Percentiles rank a stretch among this genome's conserved stretches.
Evolutionary conservation across 2,329 filamentous ascomycete species (phyloP).

Genomic region (Fusarium sambucinum): DNA sequence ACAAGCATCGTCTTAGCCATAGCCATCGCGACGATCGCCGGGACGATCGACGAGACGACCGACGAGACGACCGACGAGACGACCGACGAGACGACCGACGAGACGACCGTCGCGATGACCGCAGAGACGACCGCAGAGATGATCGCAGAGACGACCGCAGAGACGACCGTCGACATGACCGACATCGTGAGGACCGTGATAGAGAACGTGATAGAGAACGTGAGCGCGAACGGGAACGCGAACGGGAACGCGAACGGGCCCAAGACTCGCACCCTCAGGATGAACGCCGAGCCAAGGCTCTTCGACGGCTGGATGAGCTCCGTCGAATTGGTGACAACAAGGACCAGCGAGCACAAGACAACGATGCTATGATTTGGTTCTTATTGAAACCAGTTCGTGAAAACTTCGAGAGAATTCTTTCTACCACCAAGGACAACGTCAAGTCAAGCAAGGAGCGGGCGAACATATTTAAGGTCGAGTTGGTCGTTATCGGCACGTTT

Average conservation of each 20-base stretch:
- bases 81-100: constrained; percentile 32
- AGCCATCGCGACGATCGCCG: constrained; percentile 42
- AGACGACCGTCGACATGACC: constrained; percentile 40
- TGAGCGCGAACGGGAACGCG: too few relatives aligned
- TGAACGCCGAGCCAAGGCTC: constrained; percentile 57
- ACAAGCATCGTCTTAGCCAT: constrained; percentile 42
- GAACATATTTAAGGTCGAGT: constrained; percentile 69
- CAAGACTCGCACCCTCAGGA: constrained; percentile 52
- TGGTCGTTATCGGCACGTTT: constrained; percentile 72
- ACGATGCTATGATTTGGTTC: constrained; percentile 62
- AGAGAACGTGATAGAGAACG: too few relatives aligned
- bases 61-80: neutral
- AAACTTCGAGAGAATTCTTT: constrained; percentile 69
- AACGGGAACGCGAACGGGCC: constrained; percentile 44
- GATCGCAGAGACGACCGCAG: constrained; percentile 34
- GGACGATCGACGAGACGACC: constrained; percentile 16
- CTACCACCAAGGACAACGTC: constrained; percentile 72
- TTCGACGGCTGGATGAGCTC: constrained; percentile 58
- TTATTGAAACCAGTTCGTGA: constrained; percentile 69
- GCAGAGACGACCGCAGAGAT: constrained; percentile 31
- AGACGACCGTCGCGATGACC: constrained; percentile 33
- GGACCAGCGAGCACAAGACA: constrained; percentile 60
- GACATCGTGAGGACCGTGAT: constrained; percentile 42
- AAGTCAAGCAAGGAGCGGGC: constrained; percentile 72
- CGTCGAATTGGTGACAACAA: constrained; percentile 63